Percentiles rank a stretch among this genome's conserved stretches.
These are phyloP conservation scores for Backusella mclennaniae DNA, from an alignment of 192 early-diverging fungal species.

Conservation along the genomic window DNA sequence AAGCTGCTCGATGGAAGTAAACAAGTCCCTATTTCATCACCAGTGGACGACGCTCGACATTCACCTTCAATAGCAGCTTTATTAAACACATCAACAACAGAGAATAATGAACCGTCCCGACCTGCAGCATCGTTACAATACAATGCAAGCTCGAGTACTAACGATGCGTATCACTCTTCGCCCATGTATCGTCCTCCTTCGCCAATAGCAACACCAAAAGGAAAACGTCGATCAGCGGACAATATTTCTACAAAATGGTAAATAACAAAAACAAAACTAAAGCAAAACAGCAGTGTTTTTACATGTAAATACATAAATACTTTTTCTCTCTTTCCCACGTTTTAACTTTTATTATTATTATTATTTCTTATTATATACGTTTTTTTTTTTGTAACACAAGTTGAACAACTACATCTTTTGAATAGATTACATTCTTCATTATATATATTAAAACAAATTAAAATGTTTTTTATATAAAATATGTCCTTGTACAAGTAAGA, in stretches of 20 bases:
- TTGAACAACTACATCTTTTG: too few species aligned
- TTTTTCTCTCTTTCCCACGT: too few species aligned
- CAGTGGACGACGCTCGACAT: slow-evolving; percentile 23
- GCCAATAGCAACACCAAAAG: slow-evolving; percentile 24
- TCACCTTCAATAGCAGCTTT: slow-evolving; percentile 33
- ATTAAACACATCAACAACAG: slow-evolving; percentile 10
- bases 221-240: slow-evolving; percentile 1
- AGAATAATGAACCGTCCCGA: not conserved
- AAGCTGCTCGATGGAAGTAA: not conserved
- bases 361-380: too few species aligned
- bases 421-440: too few species aligned
- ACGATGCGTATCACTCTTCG: not conserved
- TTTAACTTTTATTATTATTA: too few species aligned
- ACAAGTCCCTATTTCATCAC: not conserved
- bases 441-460: too few species aligned
- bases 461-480: too few species aligned
- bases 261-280: not conserved
- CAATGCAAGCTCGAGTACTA: not conserved
- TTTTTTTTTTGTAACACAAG: too few species aligned
- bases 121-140: not conserved
- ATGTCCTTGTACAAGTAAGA: too few species aligned
- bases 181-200: slow-evolving; percentile 24
- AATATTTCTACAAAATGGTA: slow-evolving; percentile 11
- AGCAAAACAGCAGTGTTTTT: not conserved
- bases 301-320: not conserved